phyloP scores from a whole-genome alignment of 805 yeast genomes.

The Candida taoyuanica region DNA sequence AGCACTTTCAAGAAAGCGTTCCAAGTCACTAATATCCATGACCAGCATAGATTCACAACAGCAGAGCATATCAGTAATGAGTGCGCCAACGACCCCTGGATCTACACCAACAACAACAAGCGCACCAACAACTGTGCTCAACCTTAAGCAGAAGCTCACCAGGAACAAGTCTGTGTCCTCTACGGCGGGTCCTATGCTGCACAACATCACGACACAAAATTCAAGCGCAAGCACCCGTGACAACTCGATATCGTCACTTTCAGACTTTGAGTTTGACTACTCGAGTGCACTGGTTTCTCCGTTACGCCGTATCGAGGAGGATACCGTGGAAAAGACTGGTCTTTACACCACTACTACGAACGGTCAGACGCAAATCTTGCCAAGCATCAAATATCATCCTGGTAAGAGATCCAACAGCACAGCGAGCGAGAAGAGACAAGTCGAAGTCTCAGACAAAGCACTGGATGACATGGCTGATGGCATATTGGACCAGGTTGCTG shows the following conservation, averaged over 20 bases:
- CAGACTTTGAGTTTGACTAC: slow-evolving; percentile 20
- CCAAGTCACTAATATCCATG: slow-evolving; percentile 12
- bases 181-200: background rate
- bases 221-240: slow-evolving; percentile 18
- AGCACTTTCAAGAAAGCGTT: slow-evolving; percentile 14
- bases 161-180: slow-evolving; percentile 8
- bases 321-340: slow-evolving; percentile 12
- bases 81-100: background rate
- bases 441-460: slow-evolving; percentile 14
- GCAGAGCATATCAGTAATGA: background rate
- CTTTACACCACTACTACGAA: background rate
- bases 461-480: slow-evolving; percentile 26
- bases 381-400: slow-evolving; percentile 7
- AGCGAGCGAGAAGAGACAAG: slow-evolving; percentile 1
- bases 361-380: background rate
- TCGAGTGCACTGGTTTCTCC: slow-evolving; percentile 10
- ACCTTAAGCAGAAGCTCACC: slow-evolving; percentile 3
- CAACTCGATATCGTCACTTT: slow-evolving; percentile 23
- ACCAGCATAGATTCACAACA: slow-evolving; percentile 5
- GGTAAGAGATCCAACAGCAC: slow-evolving; percentile 4
- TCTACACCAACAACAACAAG: background rate
- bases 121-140: background rate
- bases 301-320: slow-evolving; percentile 23
- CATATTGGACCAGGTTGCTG: slow-evolving; percentile 18
- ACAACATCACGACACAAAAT: slow-evolving; percentile 3